These are phyloP conservation scores for Lanmaoa rubissima DNA, from an alignment of 768 basidiomycete genomes.

Conservation along the genomic window DNA sequence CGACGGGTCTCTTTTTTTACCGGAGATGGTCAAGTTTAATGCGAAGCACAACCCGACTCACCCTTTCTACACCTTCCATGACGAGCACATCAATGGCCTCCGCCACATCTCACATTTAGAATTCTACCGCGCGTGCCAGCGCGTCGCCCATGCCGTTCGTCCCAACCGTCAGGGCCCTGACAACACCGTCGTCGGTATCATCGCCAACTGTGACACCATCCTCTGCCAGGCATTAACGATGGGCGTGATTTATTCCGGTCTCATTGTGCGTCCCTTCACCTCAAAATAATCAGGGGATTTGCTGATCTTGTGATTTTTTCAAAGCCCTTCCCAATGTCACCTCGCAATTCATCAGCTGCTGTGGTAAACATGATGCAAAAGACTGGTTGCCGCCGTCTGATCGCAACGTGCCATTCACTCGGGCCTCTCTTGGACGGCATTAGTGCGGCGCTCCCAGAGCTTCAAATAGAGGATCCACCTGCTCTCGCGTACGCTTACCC, in stretches of 20 bases:
- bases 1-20: conserved; percentile 32
- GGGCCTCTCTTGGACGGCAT: conserved; percentile 32
- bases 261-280: not conserved
- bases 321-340: conserved; percentile 35
- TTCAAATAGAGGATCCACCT: too few relatives aligned
- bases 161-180: conserved; percentile 33
- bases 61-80: conserved; percentile 33
- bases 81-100: conserved; percentile 14
- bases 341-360: conserved; percentile 37
- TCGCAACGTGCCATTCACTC: conserved; percentile 35
- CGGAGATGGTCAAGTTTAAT: conserved; percentile 25
- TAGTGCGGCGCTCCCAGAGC: too few relatives aligned
- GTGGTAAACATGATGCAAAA: conserved; percentile 36
- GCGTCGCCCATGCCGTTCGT: conserved; percentile 39
- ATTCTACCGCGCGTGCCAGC: conserved; percentile 44
- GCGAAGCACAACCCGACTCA: conserved; percentile 33
- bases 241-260: conserved; percentile 30
- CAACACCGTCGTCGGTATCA: conserved; percentile 35
- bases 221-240: conserved; percentile 42
- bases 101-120: conserved; percentile 39
- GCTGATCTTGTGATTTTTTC: too few relatives aligned
- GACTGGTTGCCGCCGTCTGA: conserved; percentile 38
- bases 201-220: conserved; percentile 38
- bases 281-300: not conserved
- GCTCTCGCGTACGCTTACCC: too few relatives aligned